phyloP scores from a whole-genome alignment of 148 eudicot genomes.

The Persicaria tinctoria region DNA sequence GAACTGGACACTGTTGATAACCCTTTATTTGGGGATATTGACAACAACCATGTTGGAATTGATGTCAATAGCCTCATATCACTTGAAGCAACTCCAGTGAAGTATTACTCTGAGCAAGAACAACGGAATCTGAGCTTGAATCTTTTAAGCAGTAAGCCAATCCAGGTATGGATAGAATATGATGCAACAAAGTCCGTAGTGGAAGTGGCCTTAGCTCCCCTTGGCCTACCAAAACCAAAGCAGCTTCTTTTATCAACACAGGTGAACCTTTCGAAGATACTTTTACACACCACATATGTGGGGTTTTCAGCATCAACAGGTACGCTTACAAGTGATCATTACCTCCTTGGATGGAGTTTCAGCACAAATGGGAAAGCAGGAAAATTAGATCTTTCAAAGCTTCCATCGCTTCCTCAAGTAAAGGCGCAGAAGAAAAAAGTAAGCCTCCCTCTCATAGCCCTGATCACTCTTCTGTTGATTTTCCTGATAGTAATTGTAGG shows the following conservation, averaged over 20 bases:
- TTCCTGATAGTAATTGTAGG: background rate
- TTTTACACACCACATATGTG: conserved; percentile 1
- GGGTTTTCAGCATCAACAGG: conserved; percentile 16
- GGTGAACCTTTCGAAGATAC: conserved; percentile 1
- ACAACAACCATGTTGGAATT: background rate
- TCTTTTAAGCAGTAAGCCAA: background rate
- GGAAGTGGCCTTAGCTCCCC: background rate
- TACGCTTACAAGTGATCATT: conserved; percentile 4
- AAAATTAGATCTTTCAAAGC: background rate
- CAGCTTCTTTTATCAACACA: background rate
- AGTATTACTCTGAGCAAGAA: background rate
- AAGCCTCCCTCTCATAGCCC: background rate
- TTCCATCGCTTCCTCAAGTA: background rate
- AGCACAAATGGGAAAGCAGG: conserved; percentile 7
- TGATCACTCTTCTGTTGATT: background rate
- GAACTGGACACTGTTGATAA: background rate
- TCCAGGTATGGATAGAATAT: conserved; percentile 7
- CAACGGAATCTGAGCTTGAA: background rate
- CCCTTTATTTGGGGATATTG: background rate
- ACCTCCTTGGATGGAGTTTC: conserved; percentile 18
- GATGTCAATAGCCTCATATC: conserved; percentile 2
- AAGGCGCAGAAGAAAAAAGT: background rate
- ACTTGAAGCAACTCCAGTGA: background rate
- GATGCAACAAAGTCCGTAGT: background rate
- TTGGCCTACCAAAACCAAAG: background rate